Conservation (phyloP, 1,284 basidiomycete species). For the Schizopora paradoxa region DNA sequence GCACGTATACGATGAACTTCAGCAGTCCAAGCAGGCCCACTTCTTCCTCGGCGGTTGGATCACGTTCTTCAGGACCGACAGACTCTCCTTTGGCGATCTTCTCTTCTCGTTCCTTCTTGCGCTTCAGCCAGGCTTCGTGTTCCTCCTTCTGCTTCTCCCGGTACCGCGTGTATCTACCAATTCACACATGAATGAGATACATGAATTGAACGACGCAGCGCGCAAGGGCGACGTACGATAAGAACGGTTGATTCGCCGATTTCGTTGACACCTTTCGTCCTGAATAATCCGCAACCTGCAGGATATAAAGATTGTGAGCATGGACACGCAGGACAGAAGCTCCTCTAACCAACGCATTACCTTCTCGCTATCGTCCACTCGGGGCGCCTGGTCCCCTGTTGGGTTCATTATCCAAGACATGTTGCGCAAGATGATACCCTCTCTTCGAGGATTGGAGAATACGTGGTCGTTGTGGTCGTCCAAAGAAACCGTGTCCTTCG, state of each 20-base stretch:
- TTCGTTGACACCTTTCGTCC: slow-evolving; percentile 69
- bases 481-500: too few species aligned
- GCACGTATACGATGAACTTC: slow-evolving; percentile 57
- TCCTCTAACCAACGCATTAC: slow-evolving; percentile 5
- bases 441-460: too few species aligned
- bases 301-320: neutral
- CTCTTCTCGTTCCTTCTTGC: slow-evolving; percentile 64
- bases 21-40: slow-evolving; percentile 59
- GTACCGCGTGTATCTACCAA: slow-evolving; percentile 63
- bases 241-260: slow-evolving; percentile 74
- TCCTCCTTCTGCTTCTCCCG: slow-evolving; percentile 53
- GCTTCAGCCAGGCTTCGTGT: slow-evolving; percentile 62
- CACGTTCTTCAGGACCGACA: slow-evolving; percentile 63
- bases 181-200: slow-evolving; percentile 16
- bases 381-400: slow-evolving; percentile 37
- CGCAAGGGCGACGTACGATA: slow-evolving; percentile 51
- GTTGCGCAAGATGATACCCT: too few species aligned
- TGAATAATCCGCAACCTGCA: slow-evolving; percentile 30
- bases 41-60: slow-evolving; percentile 64
- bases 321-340: neutral
- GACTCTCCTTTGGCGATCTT: slow-evolving; percentile 69
- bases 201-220: slow-evolving; percentile 12
- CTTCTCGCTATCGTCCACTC: slow-evolving; percentile 25
- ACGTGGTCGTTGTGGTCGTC: too few species aligned
- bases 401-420: slow-evolving; percentile 55